Conservation (phyloP, 257 asterid genomes). For the Solanum bulbocastanum region DNA sequence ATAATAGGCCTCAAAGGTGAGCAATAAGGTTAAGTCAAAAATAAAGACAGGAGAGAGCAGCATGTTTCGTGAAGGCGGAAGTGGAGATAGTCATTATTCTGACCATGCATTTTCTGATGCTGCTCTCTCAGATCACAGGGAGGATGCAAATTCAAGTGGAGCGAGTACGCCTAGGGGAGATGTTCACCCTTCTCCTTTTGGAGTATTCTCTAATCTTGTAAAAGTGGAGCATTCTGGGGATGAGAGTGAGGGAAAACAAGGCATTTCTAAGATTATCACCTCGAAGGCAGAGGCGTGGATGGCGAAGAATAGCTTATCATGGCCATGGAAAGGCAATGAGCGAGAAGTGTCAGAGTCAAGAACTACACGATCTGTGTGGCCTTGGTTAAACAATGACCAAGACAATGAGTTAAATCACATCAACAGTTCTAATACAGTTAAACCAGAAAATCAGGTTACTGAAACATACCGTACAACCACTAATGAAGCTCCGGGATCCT, state of each 20-base stretch:
- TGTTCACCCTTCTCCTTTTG: conserved; percentile 53
- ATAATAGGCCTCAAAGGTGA: conserved; percentile 66
- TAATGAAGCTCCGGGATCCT: conserved; percentile 73
- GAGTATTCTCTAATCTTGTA: conserved; percentile 41
- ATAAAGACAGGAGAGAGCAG: conserved; percentile 47
- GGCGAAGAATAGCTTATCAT: conserved; percentile 39
- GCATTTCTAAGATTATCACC: conserved; percentile 57
- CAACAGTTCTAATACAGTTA: conserved; percentile 21
- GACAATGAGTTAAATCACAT: conserved; percentile 38
- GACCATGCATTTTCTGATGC: conserved; percentile 49
- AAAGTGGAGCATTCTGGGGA: conserved; percentile 43
- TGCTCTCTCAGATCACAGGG: conserved; percentile 40
- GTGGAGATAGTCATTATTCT: conserved; percentile 54
- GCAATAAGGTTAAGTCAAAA: conserved; percentile 81
- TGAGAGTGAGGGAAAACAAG: conserved; percentile 63
- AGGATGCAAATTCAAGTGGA: conserved; percentile 84
- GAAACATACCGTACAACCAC: conserved; percentile 32
- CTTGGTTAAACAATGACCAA: conserved; percentile 59
- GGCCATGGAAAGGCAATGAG: conserved; percentile 90
- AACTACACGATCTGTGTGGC: conserved; percentile 57
- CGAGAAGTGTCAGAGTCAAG: conserved; percentile 50
- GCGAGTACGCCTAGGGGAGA: conserved; percentile 87
- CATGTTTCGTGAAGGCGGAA: conserved; percentile 55
- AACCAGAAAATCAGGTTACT: conserved; percentile 38
- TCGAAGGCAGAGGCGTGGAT: conserved; percentile 88